Evolutionary conservation across 2,329 filamentous ascomycete genomes (phyloP), one percentile per base, ranked within the genome.

Genomic region (Fusarium camptoceras): DNA sequence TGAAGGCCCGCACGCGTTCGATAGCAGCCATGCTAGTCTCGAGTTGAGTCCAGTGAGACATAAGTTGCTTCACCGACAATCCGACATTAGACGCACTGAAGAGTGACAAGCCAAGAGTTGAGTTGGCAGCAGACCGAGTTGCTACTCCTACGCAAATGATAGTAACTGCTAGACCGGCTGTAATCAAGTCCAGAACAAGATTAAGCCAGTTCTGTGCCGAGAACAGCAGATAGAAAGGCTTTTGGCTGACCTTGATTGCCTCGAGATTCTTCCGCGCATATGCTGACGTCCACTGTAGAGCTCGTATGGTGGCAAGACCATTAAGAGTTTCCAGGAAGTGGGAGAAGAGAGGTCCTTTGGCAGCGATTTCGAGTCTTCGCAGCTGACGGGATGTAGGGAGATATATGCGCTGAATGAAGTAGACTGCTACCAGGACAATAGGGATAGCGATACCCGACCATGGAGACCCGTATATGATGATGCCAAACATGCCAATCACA

Each of bases 11-110:
- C 2, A 56, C 49, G 5, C 54, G 54, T n/a, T 43, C 54, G 4
- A 56, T 30, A 15, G 54, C 54, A n/a, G 28, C 54, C 3, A 56
- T 43, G 10, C 43, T 56, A 2, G 49, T 56, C 30, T 56, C 54
- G 9, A 56, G 54, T 5, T 43, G 49, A 14, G 54, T 56, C 54
- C 54, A 56, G n/a, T 37, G 49, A 12, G 31, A 56, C 0, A 56
- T 44, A 0, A 56, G 43, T 4, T 44, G 43, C 30, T 56, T 56
- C 8, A 56, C 54, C 6, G 54, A 56, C 6, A 49, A 44, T 0
- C 54, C 54, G 18, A 56, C 43, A 6, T 43, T 44, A 1, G 49
- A 43, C 6, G 49, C 49, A n/a, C 18, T 56, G 0, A 56, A 56
- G 3, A 56, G 8, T 5, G 54, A 43, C 1, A 56, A 44, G 15